Conservation (phyloP, 2,329 filamentous ascomycete genomes). For the Sodiomyces alkalinus region DNA sequence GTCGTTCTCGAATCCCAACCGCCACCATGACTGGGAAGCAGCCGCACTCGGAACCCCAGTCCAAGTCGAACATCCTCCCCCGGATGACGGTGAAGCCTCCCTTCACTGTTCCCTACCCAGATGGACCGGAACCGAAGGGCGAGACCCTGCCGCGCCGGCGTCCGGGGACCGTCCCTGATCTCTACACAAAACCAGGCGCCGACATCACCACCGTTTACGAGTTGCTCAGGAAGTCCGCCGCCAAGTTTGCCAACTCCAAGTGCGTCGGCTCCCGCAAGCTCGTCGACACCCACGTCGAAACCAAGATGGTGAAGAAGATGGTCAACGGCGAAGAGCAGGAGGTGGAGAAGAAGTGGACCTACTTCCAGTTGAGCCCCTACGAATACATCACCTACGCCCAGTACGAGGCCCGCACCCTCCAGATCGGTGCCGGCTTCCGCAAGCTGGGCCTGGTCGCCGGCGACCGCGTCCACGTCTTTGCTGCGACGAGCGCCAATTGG, state of each 20-base stretch:
- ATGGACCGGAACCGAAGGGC: slow-evolving; percentile 46
- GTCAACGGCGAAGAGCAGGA: slow-evolving; percentile 66
- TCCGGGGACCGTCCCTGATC: slow-evolving; percentile 42
- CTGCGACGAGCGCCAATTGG: slow-evolving; percentile 50
- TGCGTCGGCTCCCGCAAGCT: slow-evolving; percentile 57
- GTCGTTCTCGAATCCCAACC: too few relatives aligned
- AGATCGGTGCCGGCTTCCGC: slow-evolving; percentile 55
- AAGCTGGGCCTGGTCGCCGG: slow-evolving; percentile 54
- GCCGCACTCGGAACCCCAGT: background rate
- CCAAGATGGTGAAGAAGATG: slow-evolving; percentile 81
- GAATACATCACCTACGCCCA: slow-evolving; percentile 64
- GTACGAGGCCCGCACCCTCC: slow-evolving; percentile 54
- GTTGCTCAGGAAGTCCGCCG: slow-evolving; percentile 52
- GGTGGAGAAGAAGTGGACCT: slow-evolving; percentile 79
- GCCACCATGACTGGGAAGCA: background rate
- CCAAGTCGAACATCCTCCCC: slow-evolving; percentile 12
- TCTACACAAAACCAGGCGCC: slow-evolving; percentile 43
- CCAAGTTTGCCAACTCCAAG: slow-evolving; percentile 48
- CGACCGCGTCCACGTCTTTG: slow-evolving; percentile 66
- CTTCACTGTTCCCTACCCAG: slow-evolving; percentile 54
- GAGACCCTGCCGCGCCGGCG: slow-evolving; percentile 64
- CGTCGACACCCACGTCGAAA: slow-evolving; percentile 64
- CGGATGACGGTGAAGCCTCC: slow-evolving; percentile 44
- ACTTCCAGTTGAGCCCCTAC: slow-evolving; percentile 71
- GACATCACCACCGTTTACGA: slow-evolving; percentile 63